Evolutionary conservation across 78 protist genomes (phyloP).

Genomic region (Cavenderia fasciculata): DNA sequence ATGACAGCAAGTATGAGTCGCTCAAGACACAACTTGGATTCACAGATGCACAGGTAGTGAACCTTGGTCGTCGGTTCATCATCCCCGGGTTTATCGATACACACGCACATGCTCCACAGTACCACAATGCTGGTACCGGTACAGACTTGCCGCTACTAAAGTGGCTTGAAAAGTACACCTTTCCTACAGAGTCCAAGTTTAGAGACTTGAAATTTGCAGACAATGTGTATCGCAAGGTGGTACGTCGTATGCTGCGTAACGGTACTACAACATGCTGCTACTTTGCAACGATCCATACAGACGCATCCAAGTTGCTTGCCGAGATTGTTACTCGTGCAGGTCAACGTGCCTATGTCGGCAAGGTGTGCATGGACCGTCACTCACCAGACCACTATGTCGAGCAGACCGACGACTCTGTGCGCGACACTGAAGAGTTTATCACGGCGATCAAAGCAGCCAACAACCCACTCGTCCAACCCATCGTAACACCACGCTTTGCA

Average conservation of each 20-base stretch:
- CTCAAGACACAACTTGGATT: not conserved
- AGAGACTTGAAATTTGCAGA: constrained; percentile 81
- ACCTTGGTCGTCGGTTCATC: constrained; percentile 79
- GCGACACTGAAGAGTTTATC: constrained; percentile 61
- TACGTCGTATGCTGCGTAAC: constrained; percentile 58
- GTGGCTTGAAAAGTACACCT: constrained; percentile 94
- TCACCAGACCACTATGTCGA: constrained; percentile 91
- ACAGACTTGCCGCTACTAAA: constrained; percentile 87
- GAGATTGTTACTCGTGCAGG: constrained; percentile 58
- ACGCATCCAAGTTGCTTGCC: constrained; percentile 71
- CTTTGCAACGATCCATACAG: constrained; percentile 92
- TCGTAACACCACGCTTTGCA: constrained; percentile 90
- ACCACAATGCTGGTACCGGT: constrained; percentile 87
- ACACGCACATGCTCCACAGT: constrained; percentile 95
- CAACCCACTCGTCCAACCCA: constrained; percentile 65
- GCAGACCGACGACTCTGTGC: constrained; percentile 68
- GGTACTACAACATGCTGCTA: constrained; percentile 92
- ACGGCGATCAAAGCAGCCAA: not conserved
- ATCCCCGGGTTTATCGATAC: constrained; percentile 94
- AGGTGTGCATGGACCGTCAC: constrained; percentile 87
- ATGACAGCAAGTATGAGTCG: not conserved
- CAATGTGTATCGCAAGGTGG: constrained; percentile 75
- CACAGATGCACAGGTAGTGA: not conserved
- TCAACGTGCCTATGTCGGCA: constrained; percentile 93
- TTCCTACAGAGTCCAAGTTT: constrained; percentile 84